A percentile compares a stretch with the other conserved stretches of the same genome.
phyloP scores from a whole-genome alignment of 176 grass and related monocot genomes.

The Hsuehochloa calcarea region DNA sequence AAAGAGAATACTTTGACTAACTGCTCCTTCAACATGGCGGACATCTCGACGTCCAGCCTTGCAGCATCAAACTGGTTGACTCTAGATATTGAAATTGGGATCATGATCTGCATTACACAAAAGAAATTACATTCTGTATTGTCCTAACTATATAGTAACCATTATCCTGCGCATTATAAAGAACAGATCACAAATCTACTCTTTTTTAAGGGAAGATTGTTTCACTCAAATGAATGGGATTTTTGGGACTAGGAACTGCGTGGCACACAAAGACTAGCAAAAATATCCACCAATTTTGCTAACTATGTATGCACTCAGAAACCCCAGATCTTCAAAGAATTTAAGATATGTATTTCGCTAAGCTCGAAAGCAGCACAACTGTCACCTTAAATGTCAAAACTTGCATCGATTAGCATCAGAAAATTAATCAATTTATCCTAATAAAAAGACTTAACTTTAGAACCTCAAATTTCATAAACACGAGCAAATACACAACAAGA shows the following conservation, averaged over 20 bases:
- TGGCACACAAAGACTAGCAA: background rate
- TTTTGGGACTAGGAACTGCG: background rate
- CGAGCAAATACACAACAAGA: background rate
- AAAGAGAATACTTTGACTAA: constrained; percentile 92
- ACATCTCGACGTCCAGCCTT: constrained; percentile 90
- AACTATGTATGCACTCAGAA: background rate
- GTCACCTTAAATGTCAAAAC: background rate
- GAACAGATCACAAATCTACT: background rate
- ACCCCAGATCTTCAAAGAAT: background rate
- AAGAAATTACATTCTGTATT: background rate
- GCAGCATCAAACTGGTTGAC: constrained; percentile 97
- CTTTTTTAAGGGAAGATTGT: background rate
- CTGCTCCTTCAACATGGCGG: constrained; percentile 98
- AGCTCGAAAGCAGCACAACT: background rate
- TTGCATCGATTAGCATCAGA: background rate
- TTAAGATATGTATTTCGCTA: background rate
- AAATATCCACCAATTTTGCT: background rate
- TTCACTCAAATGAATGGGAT: background rate
- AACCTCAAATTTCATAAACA: background rate
- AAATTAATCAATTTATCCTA: background rate
- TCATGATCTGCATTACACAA: constrained; percentile 46
- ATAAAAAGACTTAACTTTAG: background rate
- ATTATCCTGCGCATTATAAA: background rate
- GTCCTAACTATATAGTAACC: background rate
- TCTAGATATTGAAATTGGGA: constrained; percentile 80